Percentiles rank a stretch among this genome's conserved stretches.
phyloP scores from a whole-genome alignment of 1,284 basidiomycete genomes.

The Tylopilus orsonianus region DNA sequence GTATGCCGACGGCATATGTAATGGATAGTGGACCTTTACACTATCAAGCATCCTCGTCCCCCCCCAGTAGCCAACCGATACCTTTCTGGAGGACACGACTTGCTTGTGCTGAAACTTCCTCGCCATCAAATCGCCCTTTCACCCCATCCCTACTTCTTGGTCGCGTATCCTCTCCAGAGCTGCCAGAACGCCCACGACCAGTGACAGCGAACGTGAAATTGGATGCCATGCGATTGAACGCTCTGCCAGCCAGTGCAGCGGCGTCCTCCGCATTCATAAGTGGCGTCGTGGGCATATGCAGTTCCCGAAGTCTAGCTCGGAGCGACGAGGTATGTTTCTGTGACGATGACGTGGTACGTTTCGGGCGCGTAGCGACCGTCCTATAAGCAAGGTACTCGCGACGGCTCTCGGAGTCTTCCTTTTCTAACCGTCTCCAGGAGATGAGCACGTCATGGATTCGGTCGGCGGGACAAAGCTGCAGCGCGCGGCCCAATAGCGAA shows the following conservation, averaged over 20 bases:
- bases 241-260: slow-evolving; percentile 69
- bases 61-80: slow-evolving; percentile 86
- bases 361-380: slow-evolving; percentile 18
- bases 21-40: slow-evolving; percentile 4
- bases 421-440: slow-evolving; percentile 70
- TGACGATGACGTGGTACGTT: slow-evolving; percentile 23
- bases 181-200: slow-evolving; percentile 47
- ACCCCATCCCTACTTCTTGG: slow-evolving; percentile 43
- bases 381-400: slow-evolving; percentile 40
- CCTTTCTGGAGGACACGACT: slow-evolving; percentile 75
- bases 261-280: slow-evolving; percentile 68
- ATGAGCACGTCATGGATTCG: slow-evolving; percentile 70
- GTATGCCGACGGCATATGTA: slow-evolving; percentile 21
- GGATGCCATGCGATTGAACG: slow-evolving; percentile 75
- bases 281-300: slow-evolving; percentile 65
- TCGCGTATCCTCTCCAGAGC: slow-evolving; percentile 42
- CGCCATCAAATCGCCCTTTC: slow-evolving; percentile 44
- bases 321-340: slow-evolving; percentile 47
- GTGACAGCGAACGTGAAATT: slow-evolving; percentile 66
- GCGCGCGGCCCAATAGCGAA: slow-evolving; percentile 73
- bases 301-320: slow-evolving; percentile 55
- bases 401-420: slow-evolving; percentile 56
- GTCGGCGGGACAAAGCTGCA: slow-evolving; percentile 86
- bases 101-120: slow-evolving; percentile 70
- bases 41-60: slow-evolving; percentile 49